These are phyloP conservation scores for Penicillium corylophilum DNA, from an alignment of 2,329 filamentous ascomycete genomes.

Conservation along the genomic window DNA sequence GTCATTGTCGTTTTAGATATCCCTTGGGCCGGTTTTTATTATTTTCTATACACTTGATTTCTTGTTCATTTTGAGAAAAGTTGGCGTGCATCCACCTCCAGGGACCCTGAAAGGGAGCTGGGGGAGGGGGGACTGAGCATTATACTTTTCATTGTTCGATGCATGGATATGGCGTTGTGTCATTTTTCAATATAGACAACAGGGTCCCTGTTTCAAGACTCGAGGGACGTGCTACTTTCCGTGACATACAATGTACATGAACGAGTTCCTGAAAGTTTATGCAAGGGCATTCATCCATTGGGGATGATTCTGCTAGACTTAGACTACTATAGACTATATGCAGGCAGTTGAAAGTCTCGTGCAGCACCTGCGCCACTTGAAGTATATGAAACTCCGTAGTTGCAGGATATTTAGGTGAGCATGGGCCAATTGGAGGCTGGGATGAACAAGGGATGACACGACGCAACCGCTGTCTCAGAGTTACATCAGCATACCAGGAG, in stretches of 20 bases:
- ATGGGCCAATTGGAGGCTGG: slow-evolving; percentile 9
- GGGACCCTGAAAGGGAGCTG: not conserved
- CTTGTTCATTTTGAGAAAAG: slow-evolving; percentile 14
- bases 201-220: not conserved
- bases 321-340: not conserved
- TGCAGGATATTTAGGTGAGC: not conserved
- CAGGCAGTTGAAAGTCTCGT: not conserved
- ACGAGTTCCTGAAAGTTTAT: not conserved
- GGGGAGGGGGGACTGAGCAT: slow-evolving; percentile 7
- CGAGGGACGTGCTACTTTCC: not conserved
- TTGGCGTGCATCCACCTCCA: slow-evolving; percentile 14
- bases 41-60: not conserved
- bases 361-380: not conserved
- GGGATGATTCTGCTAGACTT: not conserved
- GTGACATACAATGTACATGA: slow-evolving; percentile 9
- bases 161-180: slow-evolving; percentile 25
- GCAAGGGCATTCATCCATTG: not conserved
- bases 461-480: slow-evolving; percentile 21
- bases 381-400: not conserved
- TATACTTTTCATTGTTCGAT: slow-evolving; percentile 9
- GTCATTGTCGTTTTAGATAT: slow-evolving; percentile 28
- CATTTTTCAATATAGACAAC: slow-evolving; percentile 7
- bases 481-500: slow-evolving; percentile 23
- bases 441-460: slow-evolving; percentile 19
- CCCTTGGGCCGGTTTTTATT: slow-evolving; percentile 17